phyloP scores from a whole-genome alignment of 257 asterid species.

The Solanum peruvianum region DNA sequence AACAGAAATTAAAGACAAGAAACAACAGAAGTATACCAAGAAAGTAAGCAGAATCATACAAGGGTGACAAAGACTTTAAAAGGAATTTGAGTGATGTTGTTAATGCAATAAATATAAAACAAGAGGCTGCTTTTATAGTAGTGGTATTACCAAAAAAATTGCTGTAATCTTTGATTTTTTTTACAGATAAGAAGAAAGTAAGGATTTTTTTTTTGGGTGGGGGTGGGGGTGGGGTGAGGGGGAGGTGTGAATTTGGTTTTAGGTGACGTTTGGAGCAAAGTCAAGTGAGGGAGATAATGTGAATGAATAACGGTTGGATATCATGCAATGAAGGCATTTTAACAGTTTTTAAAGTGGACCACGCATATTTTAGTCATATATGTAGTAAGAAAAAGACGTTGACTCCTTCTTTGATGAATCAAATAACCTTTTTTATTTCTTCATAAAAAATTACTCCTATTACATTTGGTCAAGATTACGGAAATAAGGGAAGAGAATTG shows the following conservation, averaged over 20 bases:
- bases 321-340: conserved; percentile 3
- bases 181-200: not conserved
- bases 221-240: not conserved
- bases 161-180: not conserved
- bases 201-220: not conserved
- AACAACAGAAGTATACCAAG: not conserved
- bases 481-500: too few species aligned
- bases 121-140: not conserved
- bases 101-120: not conserved
- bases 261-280: conserved; percentile 8
- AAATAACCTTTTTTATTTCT: not conserved
- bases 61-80: not conserved
- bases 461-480: too few species aligned
- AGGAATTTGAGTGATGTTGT: not conserved
- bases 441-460: not conserved
- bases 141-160: not conserved
- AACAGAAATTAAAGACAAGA: not conserved
- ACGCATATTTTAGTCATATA: not conserved
- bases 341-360: conserved; percentile 10
- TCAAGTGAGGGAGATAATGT: conserved; percentile 7
- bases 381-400: not conserved
- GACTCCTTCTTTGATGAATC: not conserved
- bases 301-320: conserved; percentile 14
- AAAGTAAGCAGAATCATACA: not conserved
- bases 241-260: not conserved